Evolutionary conservation across 2,329 filamentous ascomycete genomes (phyloP).

Genomic region (Mycocentrospora acerina): DNA sequence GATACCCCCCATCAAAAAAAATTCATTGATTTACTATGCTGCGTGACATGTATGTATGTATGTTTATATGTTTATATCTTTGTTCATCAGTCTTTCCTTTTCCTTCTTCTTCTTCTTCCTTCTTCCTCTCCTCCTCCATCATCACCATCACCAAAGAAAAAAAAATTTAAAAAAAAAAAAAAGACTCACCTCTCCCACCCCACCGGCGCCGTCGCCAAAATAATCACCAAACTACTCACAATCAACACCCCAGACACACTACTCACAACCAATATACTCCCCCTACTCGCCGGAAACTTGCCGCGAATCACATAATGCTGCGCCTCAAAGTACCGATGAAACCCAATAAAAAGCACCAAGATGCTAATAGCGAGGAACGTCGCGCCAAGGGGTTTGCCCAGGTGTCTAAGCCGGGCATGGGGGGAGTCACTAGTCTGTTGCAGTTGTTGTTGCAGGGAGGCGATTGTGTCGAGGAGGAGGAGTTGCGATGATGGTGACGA

Average conservation of each 20-base stretch:
- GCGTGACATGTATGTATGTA: too few relatives aligned
- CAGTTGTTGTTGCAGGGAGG: too few relatives aligned
- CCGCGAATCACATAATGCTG: slow-evolving; percentile 79
- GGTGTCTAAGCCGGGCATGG: slow-evolving; percentile 24
- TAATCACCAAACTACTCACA: slow-evolving; percentile 60
- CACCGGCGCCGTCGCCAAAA: slow-evolving; percentile 56
- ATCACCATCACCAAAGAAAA: too few relatives aligned
- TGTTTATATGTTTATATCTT: too few relatives aligned
- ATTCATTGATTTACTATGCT: too few relatives aligned
- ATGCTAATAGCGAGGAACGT: slow-evolving; percentile 77
- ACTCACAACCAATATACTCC: slow-evolving; percentile 70
- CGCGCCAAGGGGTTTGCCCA: slow-evolving; percentile 56
- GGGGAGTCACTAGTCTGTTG: too few relatives aligned
- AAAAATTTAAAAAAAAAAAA: too few relatives aligned
- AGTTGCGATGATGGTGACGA: slow-evolving; percentile 3
- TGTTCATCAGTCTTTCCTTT: too few relatives aligned
- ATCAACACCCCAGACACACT: slow-evolving; percentile 63
- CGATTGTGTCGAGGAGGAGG: slow-evolving; percentile 7
- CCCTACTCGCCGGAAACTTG: slow-evolving; percentile 77
- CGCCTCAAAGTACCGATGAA: slow-evolving; percentile 74
- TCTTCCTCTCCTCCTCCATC: too few relatives aligned
- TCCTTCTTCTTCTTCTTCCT: too few relatives aligned
- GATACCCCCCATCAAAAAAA: too few relatives aligned
- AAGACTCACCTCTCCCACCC: slow-evolving; percentile 49
- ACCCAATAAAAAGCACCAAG: slow-evolving; percentile 72